Conservation (phyloP, 257 asterid genomes). For the Nicotiana sylvestris region DNA sequence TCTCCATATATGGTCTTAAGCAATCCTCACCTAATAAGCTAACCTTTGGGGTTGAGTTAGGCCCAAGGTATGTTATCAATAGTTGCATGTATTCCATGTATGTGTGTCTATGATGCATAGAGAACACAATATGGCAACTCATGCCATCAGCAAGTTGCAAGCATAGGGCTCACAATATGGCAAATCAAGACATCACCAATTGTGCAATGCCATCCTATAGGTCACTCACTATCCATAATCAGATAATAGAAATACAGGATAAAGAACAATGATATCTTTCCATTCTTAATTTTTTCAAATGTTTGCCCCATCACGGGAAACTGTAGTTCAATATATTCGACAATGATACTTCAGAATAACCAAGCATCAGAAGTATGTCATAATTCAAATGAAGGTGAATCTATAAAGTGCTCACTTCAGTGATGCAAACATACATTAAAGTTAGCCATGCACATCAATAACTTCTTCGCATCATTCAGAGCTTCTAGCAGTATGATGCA, state of each 20-base stretch:
- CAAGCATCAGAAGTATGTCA: background rate
- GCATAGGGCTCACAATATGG: background rate
- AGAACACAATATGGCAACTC: background rate
- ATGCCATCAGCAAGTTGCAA: background rate
- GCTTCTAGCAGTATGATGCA: background rate
- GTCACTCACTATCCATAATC: background rate
- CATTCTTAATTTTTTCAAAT: background rate
- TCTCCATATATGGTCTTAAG: too few relatives aligned
- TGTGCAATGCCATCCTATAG: background rate
- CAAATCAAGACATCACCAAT: background rate
- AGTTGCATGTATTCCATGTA: background rate
- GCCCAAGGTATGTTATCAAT: too few relatives aligned
- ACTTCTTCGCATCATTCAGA: background rate
- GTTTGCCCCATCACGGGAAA: background rate
- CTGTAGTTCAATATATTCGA: background rate
- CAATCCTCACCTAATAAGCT: too few relatives aligned
- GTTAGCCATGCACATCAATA: background rate
- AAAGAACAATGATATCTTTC: background rate
- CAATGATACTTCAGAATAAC: background rate
- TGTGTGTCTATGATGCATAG: background rate
- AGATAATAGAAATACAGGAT: background rate
- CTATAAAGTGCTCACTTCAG: background rate
- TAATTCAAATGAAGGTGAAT: background rate
- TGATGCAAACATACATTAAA: background rate
- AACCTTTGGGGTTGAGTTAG: too few relatives aligned